These are phyloP conservation scores for Cantharellus cinnabarinus DNA, from an alignment of 768 basidiomycete species.

Conservation along the genomic window DNA sequence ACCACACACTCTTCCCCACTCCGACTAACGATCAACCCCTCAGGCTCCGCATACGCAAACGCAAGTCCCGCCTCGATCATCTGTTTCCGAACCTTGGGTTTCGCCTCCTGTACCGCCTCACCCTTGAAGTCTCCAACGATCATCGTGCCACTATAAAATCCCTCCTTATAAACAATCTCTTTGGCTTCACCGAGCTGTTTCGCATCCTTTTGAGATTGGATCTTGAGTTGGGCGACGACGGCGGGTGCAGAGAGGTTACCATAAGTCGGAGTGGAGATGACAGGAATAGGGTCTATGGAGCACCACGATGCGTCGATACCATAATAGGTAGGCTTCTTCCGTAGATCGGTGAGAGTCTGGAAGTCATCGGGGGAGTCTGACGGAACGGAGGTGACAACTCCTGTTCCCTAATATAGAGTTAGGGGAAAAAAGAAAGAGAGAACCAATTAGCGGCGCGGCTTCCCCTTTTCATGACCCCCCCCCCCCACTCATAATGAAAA, in stretches of 20 bases:
- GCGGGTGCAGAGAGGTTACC: constrained; percentile 77
- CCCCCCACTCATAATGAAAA: no score
- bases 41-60: constrained; percentile 88
- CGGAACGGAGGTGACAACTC: constrained; percentile 93
- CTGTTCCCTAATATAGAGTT: constrained; percentile 46
- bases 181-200: constrained; percentile 93
- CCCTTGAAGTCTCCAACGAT: constrained; percentile 81
- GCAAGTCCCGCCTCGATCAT: constrained; percentile 66
- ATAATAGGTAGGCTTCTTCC: constrained; percentile 93
- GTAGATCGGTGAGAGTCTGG: constrained; percentile 70
- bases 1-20: constrained; percentile 97
- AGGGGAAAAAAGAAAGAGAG: no score
- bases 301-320: constrained; percentile 83
- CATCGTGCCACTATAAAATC: constrained; percentile 92
- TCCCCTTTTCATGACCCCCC: no score
- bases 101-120: constrained; percentile 72
- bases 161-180: constrained; percentile 95
- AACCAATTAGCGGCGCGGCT: no score
- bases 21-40: constrained; percentile 71
- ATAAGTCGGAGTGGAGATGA: constrained; percentile 76
- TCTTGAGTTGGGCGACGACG: constrained; percentile 74
- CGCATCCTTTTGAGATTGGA: constrained; percentile 83
- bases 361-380: constrained; percentile 98
- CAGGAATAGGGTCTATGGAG: constrained; percentile 65
- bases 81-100: constrained; percentile 62